These are phyloP conservation scores for Melampsora americana DNA, from an alignment of 1,284 basidiomycete species.

Conservation along the genomic window DNA sequence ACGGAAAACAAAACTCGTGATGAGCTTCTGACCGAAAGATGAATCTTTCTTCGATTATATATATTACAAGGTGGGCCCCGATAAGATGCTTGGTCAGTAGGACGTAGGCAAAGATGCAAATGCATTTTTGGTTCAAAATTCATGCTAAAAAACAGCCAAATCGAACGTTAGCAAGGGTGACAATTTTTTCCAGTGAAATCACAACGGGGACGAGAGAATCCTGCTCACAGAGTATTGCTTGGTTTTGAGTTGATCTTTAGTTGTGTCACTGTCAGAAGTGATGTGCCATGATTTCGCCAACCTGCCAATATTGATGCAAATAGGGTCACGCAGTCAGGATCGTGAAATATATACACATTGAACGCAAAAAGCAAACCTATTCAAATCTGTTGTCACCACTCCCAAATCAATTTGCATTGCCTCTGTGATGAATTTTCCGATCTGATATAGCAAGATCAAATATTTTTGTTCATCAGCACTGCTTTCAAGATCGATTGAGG, in stretches of 20 bases:
- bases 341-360: background rate
- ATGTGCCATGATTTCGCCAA: slow-evolving; percentile 39
- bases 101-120: too few species aligned
- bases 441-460: slow-evolving; percentile 44
- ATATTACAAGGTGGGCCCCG: too few species aligned
- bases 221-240: slow-evolving; percentile 34
- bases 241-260: slow-evolving; percentile 4
- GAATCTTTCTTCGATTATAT: too few species aligned
- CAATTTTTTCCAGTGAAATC: background rate
- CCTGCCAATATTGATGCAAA: background rate
- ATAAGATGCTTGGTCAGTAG: too few species aligned
- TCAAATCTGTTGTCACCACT: slow-evolving; percentile 46
- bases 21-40: too few species aligned
- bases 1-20: too few species aligned
- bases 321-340: background rate
- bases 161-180: background rate
- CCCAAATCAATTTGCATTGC: slow-evolving; percentile 50
- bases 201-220: background rate
- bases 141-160: too few species aligned
- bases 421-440: slow-evolving; percentile 50
- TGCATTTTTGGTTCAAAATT: too few species aligned
- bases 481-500: slow-evolving; percentile 12
- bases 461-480: background rate
- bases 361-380: slow-evolving; percentile 26
- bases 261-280: slow-evolving; percentile 17